Evolutionary conservation across 225 moss, liverwort and hornwort genomes (phyloP), one percentile per base, ranked within the genome.

Genomic region (Bryoerythrophyllum caledonicum): DNA sequence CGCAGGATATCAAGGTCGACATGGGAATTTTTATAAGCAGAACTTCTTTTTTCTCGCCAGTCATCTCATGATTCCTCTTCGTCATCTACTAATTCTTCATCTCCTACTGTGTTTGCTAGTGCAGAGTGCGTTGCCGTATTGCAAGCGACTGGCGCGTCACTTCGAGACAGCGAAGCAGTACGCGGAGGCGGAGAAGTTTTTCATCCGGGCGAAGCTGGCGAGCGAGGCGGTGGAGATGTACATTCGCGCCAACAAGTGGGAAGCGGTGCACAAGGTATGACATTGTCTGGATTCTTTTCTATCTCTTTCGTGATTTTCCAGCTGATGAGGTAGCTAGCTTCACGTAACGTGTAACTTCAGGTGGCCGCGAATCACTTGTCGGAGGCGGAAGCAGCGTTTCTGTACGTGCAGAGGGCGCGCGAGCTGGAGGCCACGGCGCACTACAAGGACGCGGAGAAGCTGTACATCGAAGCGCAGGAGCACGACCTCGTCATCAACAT

Each of bases 151-250:
- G n/a, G 97, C 94, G 41, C 82, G 87, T 37, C 93, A 99, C 72
- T 99, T 93, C 71, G 97, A 99, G 84, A 84, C 88, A 28, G 82
- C 82, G 34, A 91, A 91, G 78, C 91, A 93, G 59, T 93, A 90
- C 67, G 67, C 83, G 11, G 91, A 94, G 67, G 97, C 97, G 37
- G 94, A 99, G 73, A 90, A 85, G 57, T 91, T 82, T 75, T 99
- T 89, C 69, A 74, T 99, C 63, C 81, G 86, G 26, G 97, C 90
- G 49, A 99, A 90, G 62, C 81, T 94, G 80, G 85, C 93, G 43
- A 89, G 71, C 63, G 97, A 91, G 65, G 97, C 93, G n/a, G 90
- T 90, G 43, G 89, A 94, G 74, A 99, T 99, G 97, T 99, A 99
- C 74, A 93, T 93, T 51, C 94, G 94, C 63, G 86, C 89, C 20